Conservation (phyloP, 176 grass and related monocot genomes). For the Guadua angustifolia region DNA sequence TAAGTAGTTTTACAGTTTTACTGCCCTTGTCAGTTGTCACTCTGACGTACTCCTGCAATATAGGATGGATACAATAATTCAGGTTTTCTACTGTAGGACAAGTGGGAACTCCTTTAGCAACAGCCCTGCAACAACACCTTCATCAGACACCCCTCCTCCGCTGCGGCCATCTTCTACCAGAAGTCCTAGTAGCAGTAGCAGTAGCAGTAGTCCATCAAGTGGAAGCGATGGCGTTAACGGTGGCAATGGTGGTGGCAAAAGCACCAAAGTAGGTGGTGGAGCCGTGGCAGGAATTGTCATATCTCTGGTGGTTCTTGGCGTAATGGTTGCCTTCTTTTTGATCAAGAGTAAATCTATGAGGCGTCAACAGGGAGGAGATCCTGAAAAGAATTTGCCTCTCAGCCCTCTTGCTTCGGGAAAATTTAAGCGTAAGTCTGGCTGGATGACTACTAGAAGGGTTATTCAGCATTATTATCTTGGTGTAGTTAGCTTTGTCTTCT, state of each 20-base stretch:
- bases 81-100: conserved; percentile 49
- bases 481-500: not conserved
- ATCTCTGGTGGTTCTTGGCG: conserved; percentile 61
- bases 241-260: conserved; percentile 28
- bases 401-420: conserved; percentile 58
- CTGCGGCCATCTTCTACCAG: conserved; percentile 23
- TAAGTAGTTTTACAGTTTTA: conserved; percentile 55
- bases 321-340: conserved; percentile 63
- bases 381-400: conserved; percentile 53
- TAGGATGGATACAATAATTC: conserved; percentile 21
- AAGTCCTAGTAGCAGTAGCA: conserved; percentile 27
- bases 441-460: not conserved
- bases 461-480: not conserved
- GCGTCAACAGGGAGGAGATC: conserved; percentile 39
- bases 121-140: conserved; percentile 41
- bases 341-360: conserved; percentile 59
- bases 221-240: not conserved
- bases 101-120: conserved; percentile 73
- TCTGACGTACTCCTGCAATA: not conserved
- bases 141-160: conserved; percentile 54
- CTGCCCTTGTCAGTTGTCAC: not conserved
- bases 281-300: conserved; percentile 67
- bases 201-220: conserved; percentile 44
- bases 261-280: conserved; percentile 57
- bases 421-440: conserved; percentile 37